These are phyloP conservation scores for Heliamphora exappendiculata DNA, from an alignment of 148 eudicot genomes.

Conservation along the genomic window DNA sequence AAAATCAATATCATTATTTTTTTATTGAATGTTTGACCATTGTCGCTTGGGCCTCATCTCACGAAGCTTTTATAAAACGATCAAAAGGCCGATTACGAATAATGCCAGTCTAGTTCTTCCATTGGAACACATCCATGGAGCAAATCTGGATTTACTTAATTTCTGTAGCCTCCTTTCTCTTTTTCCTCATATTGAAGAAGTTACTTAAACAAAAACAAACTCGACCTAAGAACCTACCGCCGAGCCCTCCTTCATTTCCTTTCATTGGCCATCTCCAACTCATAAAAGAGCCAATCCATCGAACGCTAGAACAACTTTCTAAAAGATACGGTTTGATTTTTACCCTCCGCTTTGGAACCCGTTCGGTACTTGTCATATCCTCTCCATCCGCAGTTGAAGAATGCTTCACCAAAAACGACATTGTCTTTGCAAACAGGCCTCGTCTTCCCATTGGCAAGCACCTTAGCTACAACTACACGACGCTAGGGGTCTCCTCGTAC, in stretches of 20 bases:
- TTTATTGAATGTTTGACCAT: no score
- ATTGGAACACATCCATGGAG: neutral
- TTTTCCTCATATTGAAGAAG: no score
- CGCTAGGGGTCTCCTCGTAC: neutral
- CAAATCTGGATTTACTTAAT: neutral
- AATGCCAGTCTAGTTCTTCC: neutral
- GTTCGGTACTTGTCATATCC: neutral
- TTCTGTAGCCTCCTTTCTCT: neutral
- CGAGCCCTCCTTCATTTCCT: conserved; percentile 3
- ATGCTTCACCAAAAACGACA: neutral
- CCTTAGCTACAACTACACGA: neutral
- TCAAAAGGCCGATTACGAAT: neutral
- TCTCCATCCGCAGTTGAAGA: neutral
- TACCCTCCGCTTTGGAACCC: neutral
- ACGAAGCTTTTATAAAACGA: neutral
- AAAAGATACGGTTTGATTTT: neutral
- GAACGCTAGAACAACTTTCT: neutral
- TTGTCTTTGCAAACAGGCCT: neutral
- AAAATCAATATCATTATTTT: no score
- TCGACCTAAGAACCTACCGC: neutral
- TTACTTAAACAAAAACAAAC: neutral
- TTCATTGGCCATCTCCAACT: conserved; percentile 12
- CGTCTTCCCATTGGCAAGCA: neutral
- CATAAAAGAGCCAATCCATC: neutral
- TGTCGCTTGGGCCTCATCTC: neutral